Conservation (phyloP, 257 asterid species). For the Solanum acaule region DNA sequence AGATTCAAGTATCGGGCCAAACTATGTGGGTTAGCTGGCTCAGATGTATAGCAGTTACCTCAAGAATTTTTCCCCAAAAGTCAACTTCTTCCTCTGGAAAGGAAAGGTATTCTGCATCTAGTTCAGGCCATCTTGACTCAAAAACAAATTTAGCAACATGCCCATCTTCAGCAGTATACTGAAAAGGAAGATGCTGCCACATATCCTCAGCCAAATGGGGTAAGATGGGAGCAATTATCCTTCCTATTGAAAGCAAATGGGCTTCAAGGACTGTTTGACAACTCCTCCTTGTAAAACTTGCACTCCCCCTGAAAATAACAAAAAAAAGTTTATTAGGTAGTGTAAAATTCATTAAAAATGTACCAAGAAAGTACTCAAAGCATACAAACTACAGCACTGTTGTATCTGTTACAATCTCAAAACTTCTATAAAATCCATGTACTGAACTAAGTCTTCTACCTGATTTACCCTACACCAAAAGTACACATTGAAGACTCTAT, state of each 20-base stretch:
- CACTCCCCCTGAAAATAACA: constrained; percentile 45
- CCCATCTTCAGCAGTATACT: constrained; percentile 54
- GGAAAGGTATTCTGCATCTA: constrained; percentile 41
- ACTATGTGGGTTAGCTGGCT: neutral
- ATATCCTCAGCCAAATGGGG: constrained; percentile 98
- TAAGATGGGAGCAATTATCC: constrained; percentile 81
- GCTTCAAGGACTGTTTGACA: constrained; percentile 91
- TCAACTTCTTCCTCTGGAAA: constrained; percentile 56
- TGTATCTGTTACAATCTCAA: neutral
- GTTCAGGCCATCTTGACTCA: constrained; percentile 77
- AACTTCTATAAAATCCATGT: neutral
- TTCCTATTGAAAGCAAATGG: constrained; percentile 59
- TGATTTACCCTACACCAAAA: neutral
- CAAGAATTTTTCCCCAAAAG: constrained; percentile 86
- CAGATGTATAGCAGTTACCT: constrained; percentile 37
- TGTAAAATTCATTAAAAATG: neutral
- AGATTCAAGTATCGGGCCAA: neutral
- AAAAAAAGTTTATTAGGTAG: neutral
- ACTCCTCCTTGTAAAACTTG: constrained; percentile 83
- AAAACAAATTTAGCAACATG: constrained; percentile 51
- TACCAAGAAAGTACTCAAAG: neutral
- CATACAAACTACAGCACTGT: neutral
- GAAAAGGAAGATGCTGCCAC: constrained; percentile 94
- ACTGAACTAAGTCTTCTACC: neutral
- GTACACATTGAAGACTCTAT: neutral